A percentile compares a stretch with the other conserved stretches of the same genome.
These are phyloP conservation scores for Dactylellina drechsleri DNA, from an alignment of 2,329 filamentous ascomycete genomes.

Conservation along the genomic window DNA sequence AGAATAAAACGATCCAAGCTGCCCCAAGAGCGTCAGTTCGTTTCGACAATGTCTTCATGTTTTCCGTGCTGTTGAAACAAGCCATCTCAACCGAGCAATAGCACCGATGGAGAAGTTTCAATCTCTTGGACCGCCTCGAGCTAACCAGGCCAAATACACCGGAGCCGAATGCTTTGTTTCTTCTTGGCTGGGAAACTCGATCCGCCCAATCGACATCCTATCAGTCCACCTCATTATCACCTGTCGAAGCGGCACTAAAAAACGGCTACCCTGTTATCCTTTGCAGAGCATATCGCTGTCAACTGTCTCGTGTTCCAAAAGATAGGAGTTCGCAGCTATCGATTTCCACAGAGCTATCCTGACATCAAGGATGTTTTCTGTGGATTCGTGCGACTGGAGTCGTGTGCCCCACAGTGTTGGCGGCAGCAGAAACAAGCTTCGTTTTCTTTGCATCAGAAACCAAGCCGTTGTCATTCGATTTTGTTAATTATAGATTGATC, in stretches of 20 bases:
- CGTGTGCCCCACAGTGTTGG: no score
- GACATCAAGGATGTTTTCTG: no score
- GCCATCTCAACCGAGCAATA: conserved; percentile 32
- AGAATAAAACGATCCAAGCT: conserved; percentile 23
- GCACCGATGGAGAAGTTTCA: conserved; percentile 22
- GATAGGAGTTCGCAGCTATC: no score
- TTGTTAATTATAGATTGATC: no score
- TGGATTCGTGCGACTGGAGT: no score
- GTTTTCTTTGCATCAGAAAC: no score
- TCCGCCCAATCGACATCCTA: conserved; percentile 20
- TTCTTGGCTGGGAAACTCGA: conserved; percentile 29
- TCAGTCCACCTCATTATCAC: conserved; percentile 9
- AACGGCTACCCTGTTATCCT: not conserved
- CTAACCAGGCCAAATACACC: conserved; percentile 1
- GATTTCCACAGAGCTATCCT: no score
- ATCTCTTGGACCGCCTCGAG: conserved; percentile 18
- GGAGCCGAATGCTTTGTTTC: conserved; percentile 5
- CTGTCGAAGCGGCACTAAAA: conserved; percentile 9
- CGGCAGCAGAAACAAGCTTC: no score
- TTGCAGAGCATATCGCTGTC: no score
- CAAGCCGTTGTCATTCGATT: no score
- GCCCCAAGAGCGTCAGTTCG: conserved; percentile 20
- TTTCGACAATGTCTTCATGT: conserved; percentile 28
- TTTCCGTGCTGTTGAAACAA: conserved; percentile 41
- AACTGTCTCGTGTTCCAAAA: no score